Evolutionary conservation across 176 grass and related monocot genomes (phyloP).

Genomic region (Melocanna baccifera): DNA sequence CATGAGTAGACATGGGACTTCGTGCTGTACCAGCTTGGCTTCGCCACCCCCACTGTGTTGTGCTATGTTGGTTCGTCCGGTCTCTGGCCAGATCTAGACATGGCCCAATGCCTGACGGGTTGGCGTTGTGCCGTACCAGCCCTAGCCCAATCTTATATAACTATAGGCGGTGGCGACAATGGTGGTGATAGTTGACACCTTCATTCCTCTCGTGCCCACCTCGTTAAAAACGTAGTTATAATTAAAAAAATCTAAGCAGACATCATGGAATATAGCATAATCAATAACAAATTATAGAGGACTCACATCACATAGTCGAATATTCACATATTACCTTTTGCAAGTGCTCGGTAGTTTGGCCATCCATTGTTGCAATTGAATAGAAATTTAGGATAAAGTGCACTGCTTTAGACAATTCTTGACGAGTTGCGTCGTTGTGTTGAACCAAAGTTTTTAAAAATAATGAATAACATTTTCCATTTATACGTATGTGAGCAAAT

Average conservation of each 20-base stretch:
- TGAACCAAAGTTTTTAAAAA: neutral
- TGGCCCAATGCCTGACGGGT: too few species aligned
- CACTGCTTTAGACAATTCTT: constrained; percentile 59
- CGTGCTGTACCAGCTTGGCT: too few species aligned
- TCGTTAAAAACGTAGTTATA: too few species aligned
- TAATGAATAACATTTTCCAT: neutral
- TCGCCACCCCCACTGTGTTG: too few species aligned
- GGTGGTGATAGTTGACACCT: too few species aligned
- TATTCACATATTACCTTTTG: constrained; percentile 82
- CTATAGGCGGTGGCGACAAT: too few species aligned
- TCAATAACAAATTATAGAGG: neutral
- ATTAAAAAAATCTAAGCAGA: neutral
- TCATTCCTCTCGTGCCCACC: too few species aligned
- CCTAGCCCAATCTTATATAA: too few species aligned
- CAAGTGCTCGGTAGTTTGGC: constrained; percentile 85
- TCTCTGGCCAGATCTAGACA: too few species aligned
- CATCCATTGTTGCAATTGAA: constrained; percentile 86
- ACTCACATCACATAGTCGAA: constrained; percentile 77
- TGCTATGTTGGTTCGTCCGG: too few species aligned
- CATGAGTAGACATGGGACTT: too few species aligned
- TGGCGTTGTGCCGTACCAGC: rapidly evolving
- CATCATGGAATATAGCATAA: neutral
- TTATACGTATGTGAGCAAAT: neutral
- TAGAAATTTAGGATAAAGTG: constrained; percentile 94
- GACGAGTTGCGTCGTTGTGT: constrained; percentile 70